Evolutionary conservation across 352 stramenopile genomes (phyloP), one percentile per base, ranked within the genome.

Genomic region (Globisporangium orthogonon): DNA sequence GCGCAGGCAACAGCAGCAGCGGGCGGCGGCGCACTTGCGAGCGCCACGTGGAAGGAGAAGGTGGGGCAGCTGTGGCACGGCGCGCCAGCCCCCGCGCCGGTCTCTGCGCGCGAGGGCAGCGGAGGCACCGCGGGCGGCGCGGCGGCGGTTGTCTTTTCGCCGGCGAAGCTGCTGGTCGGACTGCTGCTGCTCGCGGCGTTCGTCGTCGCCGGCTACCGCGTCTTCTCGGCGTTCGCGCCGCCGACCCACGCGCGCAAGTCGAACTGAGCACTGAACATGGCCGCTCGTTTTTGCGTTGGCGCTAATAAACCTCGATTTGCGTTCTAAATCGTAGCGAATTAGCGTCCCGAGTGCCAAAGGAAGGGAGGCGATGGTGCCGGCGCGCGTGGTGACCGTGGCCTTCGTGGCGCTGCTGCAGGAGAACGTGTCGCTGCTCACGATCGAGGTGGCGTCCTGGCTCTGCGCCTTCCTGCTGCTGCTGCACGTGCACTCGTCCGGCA

Each of bases 401-500:
- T 69, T 89, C 61, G 69, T 89, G 49, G 75, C 69, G 56, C 77
- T 89, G 53, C 62, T 91, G 52, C 79, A 87, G 60, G 83, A 94
- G 66, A 94, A 94, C 31, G 59, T 81, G 54, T 89, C 82, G 49
- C 75, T 92, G 44, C 63, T 84, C 41, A 69, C 67, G 29, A 74
- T 94, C 39, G 82, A 94, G 61, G 57, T 74, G 31, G 66, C 73
- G 39, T 72, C 66, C 6, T 78, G 84, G 52, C 78, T 91, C 50
- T 68, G 63, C 51, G 63, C 72, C 13, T 86, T 91, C 63, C 60
- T 94, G 53, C 65, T 90, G 51, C 62, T 88, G 67, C 65, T 92
- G 55, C 84, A 94, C 56, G 74, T 88, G 33, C 70, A 88, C 63
- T 89, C 76, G 39, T 92, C 80, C 2, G 82, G 82, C 62, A 83